A percentile compares a stretch with the other conserved stretches of the same genome.
These are phyloP conservation scores for Gyrodon lividus DNA, from an alignment of 768 basidiomycete genomes.

Conservation along the genomic window DNA sequence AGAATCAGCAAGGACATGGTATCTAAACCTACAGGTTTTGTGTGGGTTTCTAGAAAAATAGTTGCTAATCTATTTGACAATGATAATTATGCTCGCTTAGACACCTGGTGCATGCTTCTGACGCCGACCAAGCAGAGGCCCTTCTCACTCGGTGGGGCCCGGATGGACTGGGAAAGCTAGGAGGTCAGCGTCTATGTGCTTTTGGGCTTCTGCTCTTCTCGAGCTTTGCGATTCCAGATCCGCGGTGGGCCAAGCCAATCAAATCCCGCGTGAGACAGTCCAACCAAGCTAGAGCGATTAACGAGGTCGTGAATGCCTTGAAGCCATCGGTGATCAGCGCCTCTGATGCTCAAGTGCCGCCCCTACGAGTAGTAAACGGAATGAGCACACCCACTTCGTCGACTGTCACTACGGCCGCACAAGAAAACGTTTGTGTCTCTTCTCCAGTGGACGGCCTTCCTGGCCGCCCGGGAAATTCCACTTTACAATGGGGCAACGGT, in stretches of 20 bases:
- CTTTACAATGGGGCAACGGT: constrained; percentile 57
- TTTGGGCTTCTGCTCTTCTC: constrained; percentile 19
- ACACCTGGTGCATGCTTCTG: constrained; percentile 88
- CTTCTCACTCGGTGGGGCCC: constrained; percentile 86
- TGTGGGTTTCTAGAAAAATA: constrained; percentile 52
- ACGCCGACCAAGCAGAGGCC: constrained; percentile 85
- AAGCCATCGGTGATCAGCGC: constrained; percentile 52
- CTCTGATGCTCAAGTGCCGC: constrained; percentile 43
- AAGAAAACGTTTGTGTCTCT: constrained; percentile 57
- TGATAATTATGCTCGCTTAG: constrained; percentile 40
- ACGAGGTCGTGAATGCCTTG: constrained; percentile 72
- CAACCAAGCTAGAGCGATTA: constrained; percentile 70
- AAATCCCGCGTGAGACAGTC: constrained; percentile 69
- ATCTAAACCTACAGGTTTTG: constrained; percentile 76
- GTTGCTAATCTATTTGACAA: constrained; percentile 15
- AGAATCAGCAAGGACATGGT: constrained; percentile 89
- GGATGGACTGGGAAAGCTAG: constrained; percentile 85
- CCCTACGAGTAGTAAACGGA: constrained; percentile 80
- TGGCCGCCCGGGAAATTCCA: constrained; percentile 57
- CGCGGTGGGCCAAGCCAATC: constrained; percentile 85
- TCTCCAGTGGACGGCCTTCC: constrained; percentile 48
- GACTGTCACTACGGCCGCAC: constrained; percentile 71
- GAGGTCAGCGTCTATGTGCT: constrained; percentile 51
- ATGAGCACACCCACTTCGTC: constrained; percentile 69
- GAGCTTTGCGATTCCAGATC: constrained; percentile 52